phyloP scores from a whole-genome alignment of 768 basidiomycete genomes.

The Suillus fuscotomentosus region DNA sequence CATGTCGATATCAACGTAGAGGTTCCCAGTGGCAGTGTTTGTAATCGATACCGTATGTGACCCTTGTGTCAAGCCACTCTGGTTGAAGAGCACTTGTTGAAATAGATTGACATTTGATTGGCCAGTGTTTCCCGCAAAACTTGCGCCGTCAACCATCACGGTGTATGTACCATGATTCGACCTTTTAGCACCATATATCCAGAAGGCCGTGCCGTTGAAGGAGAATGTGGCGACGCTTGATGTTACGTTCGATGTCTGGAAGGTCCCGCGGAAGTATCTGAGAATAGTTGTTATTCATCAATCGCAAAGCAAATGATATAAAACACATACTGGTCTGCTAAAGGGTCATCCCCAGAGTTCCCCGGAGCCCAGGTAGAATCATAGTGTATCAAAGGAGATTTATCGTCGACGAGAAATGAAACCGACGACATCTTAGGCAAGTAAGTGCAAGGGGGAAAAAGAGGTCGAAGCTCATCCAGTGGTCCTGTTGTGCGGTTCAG shows the following conservation, averaged over 20 bases:
- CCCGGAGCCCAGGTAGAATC: conserved; percentile 24
- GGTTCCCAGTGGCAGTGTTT: conserved; percentile 21
- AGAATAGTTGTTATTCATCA: neutral
- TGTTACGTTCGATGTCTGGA: conserved; percentile 34
- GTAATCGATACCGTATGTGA: conserved; percentile 35
- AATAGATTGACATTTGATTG: conserved; percentile 26
- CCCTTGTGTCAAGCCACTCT: conserved; percentile 30
- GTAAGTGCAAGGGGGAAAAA: neutral
- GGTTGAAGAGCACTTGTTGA: conserved; percentile 41
- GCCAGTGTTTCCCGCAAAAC: conserved; percentile 30
- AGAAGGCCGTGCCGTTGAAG: conserved; percentile 50
- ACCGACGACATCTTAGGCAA: conserved; percentile 22
- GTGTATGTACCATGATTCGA: conserved; percentile 45
- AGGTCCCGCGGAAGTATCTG: conserved; percentile 41
- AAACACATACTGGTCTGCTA: conserved; percentile 16
- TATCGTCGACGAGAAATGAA: conserved; percentile 29
- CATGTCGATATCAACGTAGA: conserved; percentile 47
- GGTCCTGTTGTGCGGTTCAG: neutral
- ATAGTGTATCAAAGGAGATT: conserved; percentile 30
- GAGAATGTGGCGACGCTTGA: conserved; percentile 36
- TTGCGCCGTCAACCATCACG: conserved; percentile 39
- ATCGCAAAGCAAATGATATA: neutral
- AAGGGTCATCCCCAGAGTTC: conserved; percentile 9
- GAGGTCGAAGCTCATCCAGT: neutral
- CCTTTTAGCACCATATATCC: conserved; percentile 51